Evolutionary conservation across 441 rosid genomes (phyloP), one percentile per base, ranked within the genome.

Genomic region (Melastoma candidum): DNA sequence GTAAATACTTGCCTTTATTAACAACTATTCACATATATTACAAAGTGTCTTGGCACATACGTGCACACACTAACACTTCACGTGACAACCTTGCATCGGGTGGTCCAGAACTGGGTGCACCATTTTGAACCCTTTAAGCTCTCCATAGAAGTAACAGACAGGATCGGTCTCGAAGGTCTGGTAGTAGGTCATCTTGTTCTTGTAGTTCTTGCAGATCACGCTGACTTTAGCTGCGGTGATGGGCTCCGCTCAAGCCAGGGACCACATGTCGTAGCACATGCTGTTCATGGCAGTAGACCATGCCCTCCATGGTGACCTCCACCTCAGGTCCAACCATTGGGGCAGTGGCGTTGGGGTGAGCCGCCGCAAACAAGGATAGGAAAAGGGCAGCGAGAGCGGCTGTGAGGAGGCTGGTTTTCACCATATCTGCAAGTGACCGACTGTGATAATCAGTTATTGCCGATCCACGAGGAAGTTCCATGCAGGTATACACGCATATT

Each of bases 221-320:
- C 97, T 76, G 58, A 87, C 66, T 71, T 72, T 80, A 17, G 97
- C 95, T 1, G 76, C 80, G 26, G 76, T 73, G 54, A 90, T 76
- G 3, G 93, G 83, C 51, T 81, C 57, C n/a, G 95, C 95, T 13
- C 66, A 81, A 1, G 64, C 65, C 63, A 83, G 71, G 7, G 87
- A 84, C 96, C 97, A 83, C 17, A 90, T 68, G 11, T 95, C 90
- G 48, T 25, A 70, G 27, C 72, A 58, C 32, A 77, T 72, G 59
- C 96, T 84, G 66, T 83, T 66, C 63, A 17, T 90, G 97, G 70
- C 95, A 87, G 52, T 87, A 90, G 32, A 90, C 93, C 70, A 75
- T 74, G 44, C 96, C 97, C 72, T 85, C 96, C 12, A 90, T 80
- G 25, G 74, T 82, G 6, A 79, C 84, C 22, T 76, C 80, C 32